Evolutionary conservation across 345 rosid genomes (phyloP), one percentile per base, ranked within the genome.

Genomic region (Populus alba): DNA sequence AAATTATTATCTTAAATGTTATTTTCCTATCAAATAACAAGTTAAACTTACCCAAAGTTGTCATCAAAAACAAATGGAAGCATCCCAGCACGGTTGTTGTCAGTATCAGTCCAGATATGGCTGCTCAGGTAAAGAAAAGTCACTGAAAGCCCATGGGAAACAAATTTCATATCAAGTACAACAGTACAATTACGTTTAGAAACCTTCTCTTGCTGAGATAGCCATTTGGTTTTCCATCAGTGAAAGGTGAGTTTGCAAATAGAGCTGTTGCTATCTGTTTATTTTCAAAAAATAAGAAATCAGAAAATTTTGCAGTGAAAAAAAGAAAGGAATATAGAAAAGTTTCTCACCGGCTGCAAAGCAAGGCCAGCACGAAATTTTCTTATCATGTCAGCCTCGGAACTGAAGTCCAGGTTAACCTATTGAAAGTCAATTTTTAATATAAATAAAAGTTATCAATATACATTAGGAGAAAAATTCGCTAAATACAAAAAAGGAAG

Each of bases 191-290:
- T 77, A 68, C 13, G 63, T 77, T 74, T 68, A 51, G 41, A 63
- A 67, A 97, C 99, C 99, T 97, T 87, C 98, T 88, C 97, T 88
- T 92, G 90, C 99, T 97, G 78, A 97, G 98, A 86, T 85, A 94
- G 73, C 99, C 99, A 79, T 94, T 97, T 66, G 96, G 98, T 87
- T 91, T 94, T 85, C 98, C 99, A 78, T 94, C 98, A 0, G 97
- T 91, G 74, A 97, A 97, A 79, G 99, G 99, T 69, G 99, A 97
- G 86, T 97, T 97, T 7, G 97, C 98, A 90, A 97, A 97, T 43
- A 94, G 82, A 77, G 99, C 98, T 2, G 99, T 94, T 78, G 98
- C 99, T 85, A 97, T 91, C 98, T 97, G 97, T 90, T 86, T 57
- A 68, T 79, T 84, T 73, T 76, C 68, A 66, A 75, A 35, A 23